Evolutionary conservation across 371 early-diverging fungal species (phyloP).

Genomic region (Actinomortierella ambigua): DNA sequence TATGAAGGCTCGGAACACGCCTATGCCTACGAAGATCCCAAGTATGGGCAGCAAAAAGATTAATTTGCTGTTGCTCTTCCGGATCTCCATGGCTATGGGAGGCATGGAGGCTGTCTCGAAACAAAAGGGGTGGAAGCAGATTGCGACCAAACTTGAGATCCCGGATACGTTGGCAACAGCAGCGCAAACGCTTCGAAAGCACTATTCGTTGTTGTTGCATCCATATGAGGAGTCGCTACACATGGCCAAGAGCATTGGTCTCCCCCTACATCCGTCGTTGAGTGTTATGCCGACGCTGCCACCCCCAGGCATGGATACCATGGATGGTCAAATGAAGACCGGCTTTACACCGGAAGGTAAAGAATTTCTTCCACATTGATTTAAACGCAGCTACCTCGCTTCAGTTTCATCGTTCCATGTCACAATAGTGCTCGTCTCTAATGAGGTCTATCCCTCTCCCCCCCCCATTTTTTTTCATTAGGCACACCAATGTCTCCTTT

Average conservation of each 20-base stretch:
- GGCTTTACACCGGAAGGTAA: too few species aligned
- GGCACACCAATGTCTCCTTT: too few species aligned
- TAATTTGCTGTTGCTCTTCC: slow-evolving; percentile 34
- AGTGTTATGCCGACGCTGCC: slow-evolving; percentile 25
- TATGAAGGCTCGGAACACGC: slow-evolving; percentile 37
- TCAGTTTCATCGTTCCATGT: too few species aligned
- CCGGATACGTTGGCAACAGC: slow-evolving; percentile 42
- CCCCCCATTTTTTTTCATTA: too few species aligned
- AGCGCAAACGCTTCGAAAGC: slow-evolving; percentile 39
- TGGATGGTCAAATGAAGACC: too few species aligned
- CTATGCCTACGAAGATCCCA: slow-evolving; percentile 40
- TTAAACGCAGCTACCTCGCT: too few species aligned
- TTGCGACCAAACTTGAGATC: slow-evolving; percentile 35
- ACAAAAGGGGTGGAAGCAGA: slow-evolving; percentile 46
- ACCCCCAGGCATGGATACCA: too few species aligned
- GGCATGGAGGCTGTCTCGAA: slow-evolving; percentile 47
- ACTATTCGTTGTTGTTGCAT: slow-evolving; percentile 33
- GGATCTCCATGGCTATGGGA: slow-evolving; percentile 41
- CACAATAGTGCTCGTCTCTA: too few species aligned
- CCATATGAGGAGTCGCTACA: slow-evolving; percentile 40
- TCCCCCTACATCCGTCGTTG: slow-evolving; percentile 35
- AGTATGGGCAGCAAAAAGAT: slow-evolving; percentile 48
- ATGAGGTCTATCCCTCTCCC: too few species aligned
- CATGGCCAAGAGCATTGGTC: slow-evolving; percentile 27
- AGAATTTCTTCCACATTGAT: too few species aligned